A percentile compares a stretch with the other conserved stretches of the same genome.
Conservation (phyloP, 192 early-diverging fungal species). For the Coemansia javaensis region DNA sequence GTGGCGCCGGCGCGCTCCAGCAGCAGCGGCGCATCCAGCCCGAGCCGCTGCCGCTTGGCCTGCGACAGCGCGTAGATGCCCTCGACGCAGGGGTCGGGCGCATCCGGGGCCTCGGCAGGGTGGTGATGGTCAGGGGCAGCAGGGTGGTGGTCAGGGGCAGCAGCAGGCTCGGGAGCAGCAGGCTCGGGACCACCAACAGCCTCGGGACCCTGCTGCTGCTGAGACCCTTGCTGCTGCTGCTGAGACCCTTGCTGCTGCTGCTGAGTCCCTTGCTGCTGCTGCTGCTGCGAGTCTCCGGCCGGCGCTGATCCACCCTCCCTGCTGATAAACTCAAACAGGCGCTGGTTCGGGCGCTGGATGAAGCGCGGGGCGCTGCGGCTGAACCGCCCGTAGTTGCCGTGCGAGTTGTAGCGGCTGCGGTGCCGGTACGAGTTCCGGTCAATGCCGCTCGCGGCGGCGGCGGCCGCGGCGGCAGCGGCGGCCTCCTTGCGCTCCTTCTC, state of each 20-base stretch:
- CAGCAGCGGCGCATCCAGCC: constrained; percentile 16
- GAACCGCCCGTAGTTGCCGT: constrained; percentile 1
- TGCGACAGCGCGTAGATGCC: constrained; percentile 39
- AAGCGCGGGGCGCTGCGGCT: constrained; percentile 6
- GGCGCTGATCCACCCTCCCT: neutral
- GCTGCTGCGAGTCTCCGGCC: neutral
- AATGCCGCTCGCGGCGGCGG: no score
- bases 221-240: no score
- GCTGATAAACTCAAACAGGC: constrained; percentile 45
- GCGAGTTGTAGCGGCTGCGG: constrained; percentile 17
- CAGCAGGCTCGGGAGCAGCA: no score
- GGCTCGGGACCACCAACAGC: no score
- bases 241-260: no score
- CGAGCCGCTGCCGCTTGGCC: constrained; percentile 34
- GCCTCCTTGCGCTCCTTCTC: constrained; percentile 49
- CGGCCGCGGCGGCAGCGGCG: constrained; percentile 15
- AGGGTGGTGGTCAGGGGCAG: neutral
- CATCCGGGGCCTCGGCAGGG: no score
- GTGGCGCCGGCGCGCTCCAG: constrained; percentile 6
- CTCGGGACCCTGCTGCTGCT: no score
- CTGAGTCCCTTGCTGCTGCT: neutral
- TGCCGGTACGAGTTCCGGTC: constrained; percentile 8
- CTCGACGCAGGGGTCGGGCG: constrained; percentile 20
- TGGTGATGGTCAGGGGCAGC: neutral
- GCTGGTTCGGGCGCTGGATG: constrained; percentile 8